Conservation (phyloP, 768 basidiomycete genomes). For the Tylopilus rubrobrunneus region DNA sequence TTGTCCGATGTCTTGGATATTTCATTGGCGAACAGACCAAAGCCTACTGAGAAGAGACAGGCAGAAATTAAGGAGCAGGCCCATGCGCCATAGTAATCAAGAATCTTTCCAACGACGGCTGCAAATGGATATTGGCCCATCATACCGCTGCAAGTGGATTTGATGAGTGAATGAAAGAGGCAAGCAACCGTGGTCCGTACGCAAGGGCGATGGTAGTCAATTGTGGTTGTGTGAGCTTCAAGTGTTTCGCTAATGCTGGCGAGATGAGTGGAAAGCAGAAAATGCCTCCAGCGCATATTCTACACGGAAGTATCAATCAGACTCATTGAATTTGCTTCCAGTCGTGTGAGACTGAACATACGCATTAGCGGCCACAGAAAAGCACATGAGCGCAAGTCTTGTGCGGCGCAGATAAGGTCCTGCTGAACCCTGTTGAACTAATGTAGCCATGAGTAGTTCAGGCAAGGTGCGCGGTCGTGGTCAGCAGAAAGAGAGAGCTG, state of each 20-base stretch:
- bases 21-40: slow-evolving; percentile 58
- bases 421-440: slow-evolving; percentile 1
- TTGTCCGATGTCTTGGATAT: slow-evolving; percentile 44
- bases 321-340: neutral
- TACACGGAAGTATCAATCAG: slow-evolving; percentile 21
- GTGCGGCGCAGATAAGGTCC: slow-evolving; percentile 17
- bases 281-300: slow-evolving; percentile 75
- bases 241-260: slow-evolving; percentile 52
- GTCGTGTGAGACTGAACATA: slow-evolving; percentile 32
- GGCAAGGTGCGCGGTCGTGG: neutral
- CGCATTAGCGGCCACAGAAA: slow-evolving; percentile 63
- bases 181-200: slow-evolving; percentile 47
- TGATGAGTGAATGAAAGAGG: neutral
- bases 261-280: slow-evolving; percentile 77
- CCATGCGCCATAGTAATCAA: slow-evolving; percentile 67
- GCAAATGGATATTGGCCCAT: slow-evolving; percentile 78
- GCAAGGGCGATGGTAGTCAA: slow-evolving; percentile 74
- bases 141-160: slow-evolving; percentile 54
- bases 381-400: slow-evolving; percentile 37
- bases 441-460: slow-evolving; percentile 12
- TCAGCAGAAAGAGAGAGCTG: neutral
- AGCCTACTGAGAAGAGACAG: slow-evolving; percentile 55
- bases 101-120: slow-evolving; percentile 61
- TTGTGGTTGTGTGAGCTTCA: slow-evolving; percentile 71
- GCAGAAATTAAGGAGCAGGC: slow-evolving; percentile 62